Conservation (phyloP, 164 flowering plant species). For the Vitis vinifera region DNA sequence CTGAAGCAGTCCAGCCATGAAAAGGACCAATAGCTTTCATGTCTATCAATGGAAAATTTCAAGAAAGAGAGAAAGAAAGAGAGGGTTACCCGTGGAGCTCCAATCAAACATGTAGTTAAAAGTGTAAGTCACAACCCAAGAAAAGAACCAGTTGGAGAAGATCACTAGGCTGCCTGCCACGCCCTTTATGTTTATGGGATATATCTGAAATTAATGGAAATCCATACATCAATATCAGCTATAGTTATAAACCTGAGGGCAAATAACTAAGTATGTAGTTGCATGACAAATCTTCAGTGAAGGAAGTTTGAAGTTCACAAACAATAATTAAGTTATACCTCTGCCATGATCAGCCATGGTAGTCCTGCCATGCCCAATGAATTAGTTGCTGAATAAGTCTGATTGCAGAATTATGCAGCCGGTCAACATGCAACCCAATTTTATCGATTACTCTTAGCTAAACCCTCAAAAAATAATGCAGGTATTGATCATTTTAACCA, state of each 20-base stretch:
- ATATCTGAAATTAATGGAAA: constrained; percentile 24
- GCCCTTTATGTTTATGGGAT: constrained; percentile 34
- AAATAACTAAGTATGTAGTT: too few relatives aligned
- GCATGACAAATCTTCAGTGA: too few relatives aligned
- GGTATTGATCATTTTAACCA: too few relatives aligned
- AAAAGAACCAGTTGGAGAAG: constrained; percentile 24
- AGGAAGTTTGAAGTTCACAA: neutral
- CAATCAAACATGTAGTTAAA: constrained; percentile 2
- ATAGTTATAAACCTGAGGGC: too few relatives aligned
- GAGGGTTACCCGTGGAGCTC: constrained; percentile 2
- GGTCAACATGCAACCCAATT: neutral
- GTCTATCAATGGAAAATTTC: too few relatives aligned
- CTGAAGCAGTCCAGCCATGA: neutral
- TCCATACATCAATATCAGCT: neutral
- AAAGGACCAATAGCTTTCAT: too few relatives aligned
- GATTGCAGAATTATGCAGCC: neutral
- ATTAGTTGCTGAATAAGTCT: constrained; percentile 4
- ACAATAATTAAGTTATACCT: constrained; percentile 6
- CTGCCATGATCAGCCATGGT: constrained; percentile 11
- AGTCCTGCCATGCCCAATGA: constrained; percentile 11
- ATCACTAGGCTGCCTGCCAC: constrained; percentile 33
- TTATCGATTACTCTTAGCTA: too few relatives aligned
- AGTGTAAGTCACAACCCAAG: constrained; percentile 22
- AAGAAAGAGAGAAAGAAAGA: neutral
- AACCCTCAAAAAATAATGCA: too few relatives aligned